phyloP scores from a whole-genome alignment of 352 stramenopile species.

The Saprolegnia diclina region DNA sequence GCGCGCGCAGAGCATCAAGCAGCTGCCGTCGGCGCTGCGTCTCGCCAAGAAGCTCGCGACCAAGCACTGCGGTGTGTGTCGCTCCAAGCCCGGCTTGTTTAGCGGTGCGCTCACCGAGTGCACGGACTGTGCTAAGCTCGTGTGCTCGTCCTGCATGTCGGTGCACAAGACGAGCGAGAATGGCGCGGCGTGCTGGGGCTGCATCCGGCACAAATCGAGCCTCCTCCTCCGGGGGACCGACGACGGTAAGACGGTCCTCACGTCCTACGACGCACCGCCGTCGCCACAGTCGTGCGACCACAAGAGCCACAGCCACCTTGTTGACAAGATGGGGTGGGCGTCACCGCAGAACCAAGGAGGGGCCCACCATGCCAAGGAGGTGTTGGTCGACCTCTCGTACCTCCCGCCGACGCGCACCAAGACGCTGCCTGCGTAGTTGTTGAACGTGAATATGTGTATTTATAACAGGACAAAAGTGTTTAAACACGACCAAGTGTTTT shows the following conservation, averaged over 20 bases:
- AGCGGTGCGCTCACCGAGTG: neutral
- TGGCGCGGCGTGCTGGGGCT: neutral
- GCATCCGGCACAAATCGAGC: neutral
- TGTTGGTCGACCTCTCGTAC: constrained; percentile 1
- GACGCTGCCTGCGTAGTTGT: neutral
- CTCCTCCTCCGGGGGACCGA: neutral
- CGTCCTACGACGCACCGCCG: neutral
- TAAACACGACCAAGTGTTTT: too few relatives aligned
- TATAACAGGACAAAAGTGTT: too few relatives aligned
- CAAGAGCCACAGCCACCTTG: neutral
- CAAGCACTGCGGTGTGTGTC: constrained; percentile 2
- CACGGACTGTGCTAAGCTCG: neutral
- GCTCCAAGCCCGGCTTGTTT: constrained; percentile 1
- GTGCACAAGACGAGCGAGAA: neutral
- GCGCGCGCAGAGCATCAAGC: constrained; percentile 1
- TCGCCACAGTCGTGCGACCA: neutral
- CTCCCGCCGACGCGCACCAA: neutral
- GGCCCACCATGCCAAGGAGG: constrained; percentile 2
- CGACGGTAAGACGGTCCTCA: neutral
- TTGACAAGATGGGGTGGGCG: constrained; percentile 1
- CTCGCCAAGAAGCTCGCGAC: neutral
- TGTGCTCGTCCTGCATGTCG: neutral
- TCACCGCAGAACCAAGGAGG: neutral
- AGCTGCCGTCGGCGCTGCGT: neutral
- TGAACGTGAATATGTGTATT: neutral